Base-by-base conservation (phyloP, 2,329 filamentous ascomycete genomes). In the Pseudogymnoascus sp. region DNA sequence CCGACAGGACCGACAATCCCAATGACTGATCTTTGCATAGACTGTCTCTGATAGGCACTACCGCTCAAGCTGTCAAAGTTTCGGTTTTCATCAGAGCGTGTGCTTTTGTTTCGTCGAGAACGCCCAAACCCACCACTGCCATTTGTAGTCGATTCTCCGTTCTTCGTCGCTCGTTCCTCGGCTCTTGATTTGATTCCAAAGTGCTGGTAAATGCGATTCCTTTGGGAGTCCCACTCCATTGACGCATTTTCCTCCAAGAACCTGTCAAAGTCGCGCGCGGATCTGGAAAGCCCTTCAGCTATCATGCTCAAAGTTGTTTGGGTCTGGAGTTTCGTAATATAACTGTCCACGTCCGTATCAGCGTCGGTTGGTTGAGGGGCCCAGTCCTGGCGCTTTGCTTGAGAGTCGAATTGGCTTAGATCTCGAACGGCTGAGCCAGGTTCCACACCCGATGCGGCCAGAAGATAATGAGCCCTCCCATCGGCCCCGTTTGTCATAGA, bases 201-300 rank as follows among this genome's bases (percentile, higher is more conserved):
- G 76, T 99, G 95, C 71, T 96, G 87, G 76, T 97, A 97, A 67
- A 99, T 96, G 68, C 87, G 87, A 75, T 90, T 91, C 67, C 93
- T 88, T 77, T 97, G 93, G 14, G 89, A 88, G 70, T 97, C 93
- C 93, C 95, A 97, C 74, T 97, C 92, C 79, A 96, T 88, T 31
- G 92, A 91, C 60, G 97, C 87, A 72, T 96, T 96, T 71, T 97
- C 93, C 74, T 97, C 93, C 63, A 99, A 81, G 74, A 96, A 97
- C 66, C 85, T 84, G 74, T 99, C 93, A 73, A 99, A 97, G 72
- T 97, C 95, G 63, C 87, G 86, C 65, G 93, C 88, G 3, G 93
- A 95, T 71, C 93, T 86, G 71, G 93, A 88, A 66, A 97, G 80
- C n/a, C 91, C 91, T 73, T 97, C 92, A 36, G 90, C 85, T 70